A percentile compares a stretch with the other conserved stretches of the same genome.
Evolutionary conservation across 202 grass and related monocot genomes (phyloP).

Genomic region (Brachypodium distachyon): DNA sequence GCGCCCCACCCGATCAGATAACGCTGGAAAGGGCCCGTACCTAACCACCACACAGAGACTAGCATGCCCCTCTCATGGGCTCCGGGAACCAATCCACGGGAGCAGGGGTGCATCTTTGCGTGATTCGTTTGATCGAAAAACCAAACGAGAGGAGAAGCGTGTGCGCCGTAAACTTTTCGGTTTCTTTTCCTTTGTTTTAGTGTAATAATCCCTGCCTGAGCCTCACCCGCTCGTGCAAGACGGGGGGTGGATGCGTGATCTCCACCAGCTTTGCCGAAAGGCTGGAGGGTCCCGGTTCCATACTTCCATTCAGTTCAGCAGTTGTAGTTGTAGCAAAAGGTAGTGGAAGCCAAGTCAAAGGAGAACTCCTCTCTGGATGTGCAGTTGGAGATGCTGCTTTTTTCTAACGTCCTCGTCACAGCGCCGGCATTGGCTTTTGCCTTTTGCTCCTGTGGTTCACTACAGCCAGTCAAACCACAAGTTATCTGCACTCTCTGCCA

Average conservation of each 20-base stretch:
- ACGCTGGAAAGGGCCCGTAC: background rate
- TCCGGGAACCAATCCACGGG: no score
- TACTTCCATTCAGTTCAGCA: background rate
- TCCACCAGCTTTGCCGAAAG: background rate
- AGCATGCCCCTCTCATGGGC: background rate
- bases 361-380: background rate
- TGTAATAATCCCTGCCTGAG: no score
- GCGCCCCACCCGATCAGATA: background rate
- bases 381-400: background rate
- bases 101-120: no score
- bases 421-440: background rate
- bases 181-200: background rate
- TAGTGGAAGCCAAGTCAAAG: slow-evolving; percentile 37
- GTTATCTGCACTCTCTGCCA: background rate
- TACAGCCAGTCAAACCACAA: background rate
- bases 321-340: no score
- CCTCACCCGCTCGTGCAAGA: slow-evolving; percentile 21
- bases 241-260: background rate
- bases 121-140: no score
- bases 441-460: background rate
- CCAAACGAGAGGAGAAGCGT: no score
- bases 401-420: background rate
- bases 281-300: background rate
- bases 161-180: background rate
- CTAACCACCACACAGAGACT: background rate